A percentile compares a stretch with the other conserved stretches of the same genome.
These are phyloP conservation scores for Parmelia sp. DNA, from an alignment of 495 filamentous ascomycete species.

Conservation along the genomic window DNA sequence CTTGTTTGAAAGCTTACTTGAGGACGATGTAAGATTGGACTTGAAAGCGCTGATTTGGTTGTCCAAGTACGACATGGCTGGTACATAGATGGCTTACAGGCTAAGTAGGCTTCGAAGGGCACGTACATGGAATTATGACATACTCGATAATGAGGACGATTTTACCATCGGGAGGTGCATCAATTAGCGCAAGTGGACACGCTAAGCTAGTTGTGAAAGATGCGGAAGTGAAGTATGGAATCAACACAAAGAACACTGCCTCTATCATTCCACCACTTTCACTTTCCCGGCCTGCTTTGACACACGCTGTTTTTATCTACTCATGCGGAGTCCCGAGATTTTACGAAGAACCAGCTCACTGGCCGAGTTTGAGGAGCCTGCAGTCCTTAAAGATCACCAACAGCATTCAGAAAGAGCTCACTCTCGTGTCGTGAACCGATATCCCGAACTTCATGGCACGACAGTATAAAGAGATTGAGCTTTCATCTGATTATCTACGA, in stretches of 20 bases:
- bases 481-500: conserved; percentile 35
- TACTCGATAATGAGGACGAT: too few species aligned
- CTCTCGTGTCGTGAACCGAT: neutral
- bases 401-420: neutral
- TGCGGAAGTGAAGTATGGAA: neutral
- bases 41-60: conserved; percentile 45
- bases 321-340: neutral
- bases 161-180: too few species aligned
- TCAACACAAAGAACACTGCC: conserved; percentile 2
- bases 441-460: conserved; percentile 2
- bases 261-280: neutral
- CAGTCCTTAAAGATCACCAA: neutral
- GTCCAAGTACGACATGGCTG: conserved; percentile 46
- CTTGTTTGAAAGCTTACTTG: conserved; percentile 44
- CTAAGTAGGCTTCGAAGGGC: neutral
- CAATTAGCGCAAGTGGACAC: neutral
- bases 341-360: neutral
- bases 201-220: conserved; percentile 5
- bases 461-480: neutral
- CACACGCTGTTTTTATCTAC: neutral
- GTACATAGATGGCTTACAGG: neutral
- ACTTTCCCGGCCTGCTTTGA: neutral
- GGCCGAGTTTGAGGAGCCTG: neutral
- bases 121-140: neutral
- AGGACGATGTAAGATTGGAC: conserved; percentile 41